Percentiles rank a stretch among this genome's conserved stretches.
Conservation (phyloP, 2,329 filamentous ascomycete genomes). For the Phialophora tarda region DNA sequence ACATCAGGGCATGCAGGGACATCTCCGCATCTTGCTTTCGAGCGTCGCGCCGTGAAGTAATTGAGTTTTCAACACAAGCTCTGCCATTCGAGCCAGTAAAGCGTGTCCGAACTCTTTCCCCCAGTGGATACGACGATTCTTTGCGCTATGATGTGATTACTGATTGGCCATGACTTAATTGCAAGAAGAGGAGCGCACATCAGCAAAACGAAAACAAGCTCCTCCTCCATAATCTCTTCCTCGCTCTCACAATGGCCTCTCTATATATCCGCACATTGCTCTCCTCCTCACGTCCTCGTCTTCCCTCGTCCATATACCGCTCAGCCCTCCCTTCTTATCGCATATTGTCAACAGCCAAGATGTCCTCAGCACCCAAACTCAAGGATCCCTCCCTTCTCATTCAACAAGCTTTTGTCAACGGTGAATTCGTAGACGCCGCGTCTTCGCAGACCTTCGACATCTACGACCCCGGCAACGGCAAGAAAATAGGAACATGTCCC, state of each 20-base stretch:
- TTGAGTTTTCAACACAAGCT: not conserved
- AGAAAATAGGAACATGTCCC: slow-evolving; percentile 79
- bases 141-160: slow-evolving; percentile 3
- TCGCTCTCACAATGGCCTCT: slow-evolving; percentile 26
- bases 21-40: slow-evolving; percentile 5
- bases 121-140: not conserved
- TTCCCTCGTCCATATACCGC: slow-evolving; percentile 19
- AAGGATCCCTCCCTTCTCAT: slow-evolving; percentile 84
- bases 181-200: not conserved
- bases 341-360: slow-evolving; percentile 36
- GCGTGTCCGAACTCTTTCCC: slow-evolving; percentile 6
- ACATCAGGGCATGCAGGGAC: slow-evolving; percentile 10
- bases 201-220: not conserved
- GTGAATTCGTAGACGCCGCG: slow-evolving; percentile 84
- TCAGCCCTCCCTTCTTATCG: slow-evolving; percentile 26
- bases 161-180: slow-evolving; percentile 12
- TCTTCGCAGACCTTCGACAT: slow-evolving; percentile 94
- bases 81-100: slow-evolving; percentile 8
- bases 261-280: slow-evolving; percentile 30
- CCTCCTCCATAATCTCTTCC: not conserved
- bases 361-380: slow-evolving; percentile 55
- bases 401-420: slow-evolving; percentile 84
- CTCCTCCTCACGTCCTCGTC: slow-evolving; percentile 31
- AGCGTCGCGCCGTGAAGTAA: slow-evolving; percentile 11
- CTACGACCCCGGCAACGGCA: slow-evolving; percentile 80